Conservation (phyloP, 768 basidiomycete genomes). For the Artomyces pyxidatus region DNA sequence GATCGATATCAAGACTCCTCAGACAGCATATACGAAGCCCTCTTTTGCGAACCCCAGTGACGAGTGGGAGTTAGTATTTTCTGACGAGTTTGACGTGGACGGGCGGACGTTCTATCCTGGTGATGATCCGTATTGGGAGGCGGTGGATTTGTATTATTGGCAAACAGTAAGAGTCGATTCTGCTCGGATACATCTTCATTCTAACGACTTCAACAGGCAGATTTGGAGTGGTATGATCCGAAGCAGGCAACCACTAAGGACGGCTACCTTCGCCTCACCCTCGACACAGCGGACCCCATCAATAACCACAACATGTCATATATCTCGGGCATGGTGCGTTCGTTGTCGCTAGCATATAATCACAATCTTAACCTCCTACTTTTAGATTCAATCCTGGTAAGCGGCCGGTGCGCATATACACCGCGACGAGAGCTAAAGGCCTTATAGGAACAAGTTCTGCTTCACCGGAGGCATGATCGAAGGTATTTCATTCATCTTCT, state of each 20-base stretch:
- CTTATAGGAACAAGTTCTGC: constrained; percentile 58
- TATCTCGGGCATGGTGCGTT: constrained; percentile 25
- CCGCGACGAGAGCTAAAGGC: constrained; percentile 12
- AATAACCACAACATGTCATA: constrained; percentile 42
- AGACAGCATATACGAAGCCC: constrained; percentile 17
- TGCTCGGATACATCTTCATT: not conserved
- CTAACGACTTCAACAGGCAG: constrained; percentile 14
- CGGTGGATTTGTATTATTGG: constrained; percentile 35
- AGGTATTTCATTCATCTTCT: constrained; percentile 13
- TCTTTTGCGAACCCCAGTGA: constrained; percentile 23
- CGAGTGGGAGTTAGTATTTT: constrained; percentile 33
- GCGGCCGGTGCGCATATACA: not conserved
- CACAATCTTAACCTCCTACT: not conserved
- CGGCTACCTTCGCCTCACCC: constrained; percentile 43
- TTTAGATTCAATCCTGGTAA: constrained; percentile 23
- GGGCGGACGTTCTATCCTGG: constrained; percentile 35
- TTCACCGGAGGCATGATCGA: constrained; percentile 75
- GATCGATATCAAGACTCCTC: constrained; percentile 35
- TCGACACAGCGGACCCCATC: constrained; percentile 28
- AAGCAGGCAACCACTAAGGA: constrained; percentile 39
- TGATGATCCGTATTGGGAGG: constrained; percentile 39
- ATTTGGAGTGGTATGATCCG: constrained; percentile 58
- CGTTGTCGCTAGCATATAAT: not conserved
- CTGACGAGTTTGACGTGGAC: constrained; percentile 37
- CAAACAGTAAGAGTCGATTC: constrained; percentile 49